These are phyloP conservation scores for Persicaria maculosa DNA, from an alignment of 148 eudicot species.

Conservation along the genomic window DNA sequence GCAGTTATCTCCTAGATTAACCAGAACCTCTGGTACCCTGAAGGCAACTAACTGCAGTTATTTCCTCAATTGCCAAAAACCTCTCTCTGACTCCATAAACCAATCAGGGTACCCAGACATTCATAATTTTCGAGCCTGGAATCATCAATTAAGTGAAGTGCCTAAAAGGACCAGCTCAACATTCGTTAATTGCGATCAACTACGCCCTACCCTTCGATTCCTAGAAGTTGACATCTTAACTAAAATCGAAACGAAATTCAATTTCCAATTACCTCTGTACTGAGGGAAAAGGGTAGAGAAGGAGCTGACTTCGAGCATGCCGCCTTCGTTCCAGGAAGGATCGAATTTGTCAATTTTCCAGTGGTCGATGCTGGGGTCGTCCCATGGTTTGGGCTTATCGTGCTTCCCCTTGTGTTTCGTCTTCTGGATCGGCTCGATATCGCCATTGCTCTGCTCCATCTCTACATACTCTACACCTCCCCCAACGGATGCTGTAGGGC, in stretches of 20 bases:
- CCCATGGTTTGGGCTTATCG: conserved; percentile 89
- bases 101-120: too few species aligned
- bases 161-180: too few species aligned
- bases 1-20: too few species aligned
- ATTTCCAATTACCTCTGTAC: conserved; percentile 46
- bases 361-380: conserved; percentile 57
- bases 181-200: too few species aligned
- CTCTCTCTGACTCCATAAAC: neutral
- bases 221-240: too few species aligned
- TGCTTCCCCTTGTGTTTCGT: conserved; percentile 74
- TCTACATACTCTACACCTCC: neutral
- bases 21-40: too few species aligned
- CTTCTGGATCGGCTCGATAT: conserved; percentile 10
- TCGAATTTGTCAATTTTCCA: conserved; percentile 86
- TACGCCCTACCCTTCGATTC: too few species aligned
- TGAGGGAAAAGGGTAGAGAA: conserved; percentile 90
- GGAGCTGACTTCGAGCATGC: conserved; percentile 63
- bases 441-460: neutral
- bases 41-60: too few species aligned
- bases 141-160: too few species aligned
- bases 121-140: too few species aligned
- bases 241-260: neutral
- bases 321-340: conserved; percentile 59
- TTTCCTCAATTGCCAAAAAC: neutral
- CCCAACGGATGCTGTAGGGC: too few species aligned